These are phyloP conservation scores for Falciphora oryzae DNA, from an alignment of 2,329 filamentous ascomycete species.

Conservation along the genomic window DNA sequence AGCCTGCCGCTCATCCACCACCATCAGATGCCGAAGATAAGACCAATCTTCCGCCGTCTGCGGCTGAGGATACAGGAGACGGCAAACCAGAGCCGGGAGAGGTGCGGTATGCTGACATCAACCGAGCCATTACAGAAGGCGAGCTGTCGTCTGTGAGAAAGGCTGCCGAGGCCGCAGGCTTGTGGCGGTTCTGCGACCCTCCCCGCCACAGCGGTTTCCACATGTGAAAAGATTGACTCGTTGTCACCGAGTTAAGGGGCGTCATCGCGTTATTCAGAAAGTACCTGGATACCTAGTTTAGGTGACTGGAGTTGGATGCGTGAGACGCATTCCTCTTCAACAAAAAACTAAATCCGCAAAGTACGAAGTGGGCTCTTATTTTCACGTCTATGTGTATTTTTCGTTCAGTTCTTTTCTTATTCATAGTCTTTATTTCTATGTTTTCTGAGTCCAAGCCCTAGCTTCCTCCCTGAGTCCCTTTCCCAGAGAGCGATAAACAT, in stretches of 20 bases:
- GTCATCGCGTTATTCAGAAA: too few species aligned
- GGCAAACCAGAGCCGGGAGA: conserved; percentile 29
- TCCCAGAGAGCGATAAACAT: neutral
- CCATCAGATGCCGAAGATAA: too few species aligned
- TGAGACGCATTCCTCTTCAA: too few species aligned
- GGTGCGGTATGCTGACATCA: conserved; percentile 70
- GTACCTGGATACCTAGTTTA: too few species aligned
- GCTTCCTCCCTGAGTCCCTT: neutral
- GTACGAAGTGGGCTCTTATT: neutral
- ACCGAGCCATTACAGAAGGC: conserved; percentile 58
- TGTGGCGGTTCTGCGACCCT: conserved; percentile 74
- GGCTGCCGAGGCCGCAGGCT: conserved; percentile 63
- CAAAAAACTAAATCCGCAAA: too few species aligned
- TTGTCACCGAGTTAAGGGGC: neutral
- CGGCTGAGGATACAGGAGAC: conserved; percentile 23
- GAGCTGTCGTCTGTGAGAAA: conserved; percentile 62
- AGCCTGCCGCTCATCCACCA: conserved; percentile 2
- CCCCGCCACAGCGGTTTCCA: conserved; percentile 46
- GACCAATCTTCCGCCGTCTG: conserved; percentile 1
- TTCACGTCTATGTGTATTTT: neutral
- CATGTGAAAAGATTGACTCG: conserved; percentile 27
- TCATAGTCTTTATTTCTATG: neutral
- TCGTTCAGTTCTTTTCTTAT: neutral
- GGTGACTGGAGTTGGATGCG: too few species aligned
- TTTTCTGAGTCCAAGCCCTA: neutral